A percentile compares a stretch with the other conserved stretches of the same genome.
phyloP scores from a whole-genome alignment of 2,329 filamentous ascomycete species.

The Conoideocrella luteorostrata region DNA sequence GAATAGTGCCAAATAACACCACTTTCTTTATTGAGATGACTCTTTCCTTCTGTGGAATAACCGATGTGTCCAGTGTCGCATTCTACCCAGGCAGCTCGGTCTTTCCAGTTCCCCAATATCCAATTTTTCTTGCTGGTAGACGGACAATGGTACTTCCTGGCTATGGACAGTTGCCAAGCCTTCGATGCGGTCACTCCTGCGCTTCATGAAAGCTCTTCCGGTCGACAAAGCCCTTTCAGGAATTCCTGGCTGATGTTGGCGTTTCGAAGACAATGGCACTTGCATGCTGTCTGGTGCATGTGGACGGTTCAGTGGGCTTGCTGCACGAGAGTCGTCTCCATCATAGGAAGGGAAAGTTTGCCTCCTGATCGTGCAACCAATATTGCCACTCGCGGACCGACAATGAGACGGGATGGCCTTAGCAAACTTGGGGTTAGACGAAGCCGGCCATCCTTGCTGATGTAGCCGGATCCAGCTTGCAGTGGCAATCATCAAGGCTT shows the following conservation, averaged over 20 bases:
- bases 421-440: constrained; percentile 22
- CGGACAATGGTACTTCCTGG: background rate
- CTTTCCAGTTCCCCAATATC: constrained; percentile 1
- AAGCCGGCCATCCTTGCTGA: constrained; percentile 28
- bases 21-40: background rate
- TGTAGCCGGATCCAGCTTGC: constrained; percentile 32
- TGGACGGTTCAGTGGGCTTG: constrained; percentile 4
- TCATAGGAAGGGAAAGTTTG: constrained; percentile 12
- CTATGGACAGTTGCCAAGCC: constrained; percentile 4
- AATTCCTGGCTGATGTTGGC: background rate
- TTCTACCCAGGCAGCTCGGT: constrained; percentile 2
- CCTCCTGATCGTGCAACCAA: constrained; percentile 4
- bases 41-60: constrained; percentile 8
- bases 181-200: constrained; percentile 12
- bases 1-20: no score
- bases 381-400: constrained; percentile 14
- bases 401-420: constrained; percentile 17
- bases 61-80: constrained; percentile 13
- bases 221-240: constrained; percentile 18
- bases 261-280: background rate
- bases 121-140: background rate
- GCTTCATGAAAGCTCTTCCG: constrained; percentile 20
- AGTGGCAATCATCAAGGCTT: constrained; percentile 31
- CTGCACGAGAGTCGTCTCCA: constrained; percentile 5
- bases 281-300: constrained; percentile 1